phyloP scores from a whole-genome alignment of 2,329 filamentous ascomycete species.

The Calycina herbarum region DNA sequence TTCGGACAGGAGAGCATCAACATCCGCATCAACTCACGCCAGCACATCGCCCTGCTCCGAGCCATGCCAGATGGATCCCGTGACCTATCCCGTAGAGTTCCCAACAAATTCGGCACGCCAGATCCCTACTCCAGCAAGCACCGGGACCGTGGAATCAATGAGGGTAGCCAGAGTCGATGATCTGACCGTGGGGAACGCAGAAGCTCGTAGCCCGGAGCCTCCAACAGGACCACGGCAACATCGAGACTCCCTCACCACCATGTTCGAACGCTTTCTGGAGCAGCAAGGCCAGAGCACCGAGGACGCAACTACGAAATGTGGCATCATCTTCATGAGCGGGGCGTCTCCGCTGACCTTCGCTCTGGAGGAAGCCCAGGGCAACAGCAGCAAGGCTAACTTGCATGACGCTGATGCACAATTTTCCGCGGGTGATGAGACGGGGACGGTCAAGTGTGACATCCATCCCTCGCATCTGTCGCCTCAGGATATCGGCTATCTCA shows the following conservation, averaged over 20 bases:
- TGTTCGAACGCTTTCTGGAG: constrained; percentile 17
- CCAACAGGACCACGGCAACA: constrained; percentile 10
- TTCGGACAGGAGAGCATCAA: background rate
- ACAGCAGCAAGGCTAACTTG: constrained; percentile 3
- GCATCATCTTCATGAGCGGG: constrained; percentile 15
- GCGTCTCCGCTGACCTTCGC: constrained; percentile 18
- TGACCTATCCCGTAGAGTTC: background rate
- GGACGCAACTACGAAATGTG: constrained; percentile 8
- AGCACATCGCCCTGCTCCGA: background rate
- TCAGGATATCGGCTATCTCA: constrained; percentile 16
- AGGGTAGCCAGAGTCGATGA: background rate
- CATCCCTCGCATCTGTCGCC: constrained; percentile 15
- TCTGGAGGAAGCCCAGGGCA: constrained; percentile 13
- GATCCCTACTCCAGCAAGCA: constrained; percentile 2
- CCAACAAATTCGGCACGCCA: constrained; percentile 1
- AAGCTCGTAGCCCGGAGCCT: background rate
- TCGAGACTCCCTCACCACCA: constrained; percentile 15
- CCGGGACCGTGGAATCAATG: background rate
- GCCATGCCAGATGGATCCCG: constrained; percentile 3
- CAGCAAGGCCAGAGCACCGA: constrained; percentile 15
- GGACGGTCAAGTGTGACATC: constrained; percentile 10
- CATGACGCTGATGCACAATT: constrained; percentile 12
- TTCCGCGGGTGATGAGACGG: constrained; percentile 6
- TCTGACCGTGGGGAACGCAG: background rate
- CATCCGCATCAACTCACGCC: background rate